Evolutionary conservation across 164 flowering plant species (phyloP).

Genomic region (grape (Vitis vinifera)): DNA sequence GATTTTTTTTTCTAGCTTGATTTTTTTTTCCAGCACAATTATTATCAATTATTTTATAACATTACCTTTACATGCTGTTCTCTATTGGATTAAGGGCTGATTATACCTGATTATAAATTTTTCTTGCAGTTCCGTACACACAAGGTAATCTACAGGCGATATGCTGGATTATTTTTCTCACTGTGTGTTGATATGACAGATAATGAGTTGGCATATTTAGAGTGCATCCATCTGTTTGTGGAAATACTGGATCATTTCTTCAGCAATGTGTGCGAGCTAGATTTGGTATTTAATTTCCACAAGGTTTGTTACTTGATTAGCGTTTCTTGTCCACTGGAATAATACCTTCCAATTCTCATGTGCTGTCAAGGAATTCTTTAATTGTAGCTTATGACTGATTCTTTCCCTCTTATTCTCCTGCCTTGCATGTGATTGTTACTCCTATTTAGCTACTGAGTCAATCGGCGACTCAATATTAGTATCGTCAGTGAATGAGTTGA

Average conservation of each 20-base stretch:
- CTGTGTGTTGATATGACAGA: constrained; percentile 97
- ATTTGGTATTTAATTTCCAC: constrained; percentile 97
- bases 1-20: too few relatives aligned
- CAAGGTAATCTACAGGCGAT: constrained; percentile 95
- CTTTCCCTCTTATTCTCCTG: neutral
- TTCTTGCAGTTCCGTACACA: constrained; percentile 89
- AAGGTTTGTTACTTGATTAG: constrained; percentile 53
- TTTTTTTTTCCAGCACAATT: too few relatives aligned
- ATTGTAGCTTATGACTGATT: neutral
- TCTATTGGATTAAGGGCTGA: neutral
- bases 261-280: constrained; percentile 99
- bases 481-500: too few relatives aligned
- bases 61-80: neutral
- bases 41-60: too few relatives aligned
- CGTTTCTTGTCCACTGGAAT: neutral
- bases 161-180: constrained; percentile 97
- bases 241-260: constrained; percentile 99
- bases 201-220: constrained; percentile 94
- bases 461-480: too few relatives aligned
- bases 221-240: constrained; percentile 95
- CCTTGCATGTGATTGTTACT: neutral
- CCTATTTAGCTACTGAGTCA: too few relatives aligned
- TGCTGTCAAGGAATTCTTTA: neutral
- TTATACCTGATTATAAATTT: too few relatives aligned
- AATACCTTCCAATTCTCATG: neutral